Evolutionary conservation across 2,329 filamentous ascomycete genomes (phyloP), one percentile per base, ranked within the genome.

Genomic region (Alternaria atra): DNA sequence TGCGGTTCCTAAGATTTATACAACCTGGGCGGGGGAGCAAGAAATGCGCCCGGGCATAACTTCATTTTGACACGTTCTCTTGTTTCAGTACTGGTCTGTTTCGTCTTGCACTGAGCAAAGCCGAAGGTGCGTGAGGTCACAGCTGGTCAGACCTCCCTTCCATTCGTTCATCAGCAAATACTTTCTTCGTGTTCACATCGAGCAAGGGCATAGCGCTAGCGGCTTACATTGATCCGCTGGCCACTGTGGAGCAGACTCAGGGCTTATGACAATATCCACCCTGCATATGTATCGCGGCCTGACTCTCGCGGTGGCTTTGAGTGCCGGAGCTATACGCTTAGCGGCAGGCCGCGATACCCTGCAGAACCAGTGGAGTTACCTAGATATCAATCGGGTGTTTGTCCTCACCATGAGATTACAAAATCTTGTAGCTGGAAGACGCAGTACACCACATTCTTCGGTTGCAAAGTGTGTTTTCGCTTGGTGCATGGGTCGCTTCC

Each of bases 121-220:
- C 39, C 25, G 37, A 51, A 37, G 44, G 27, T 25, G 46, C 46
- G 32, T n/a, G 44, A 37, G 40, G 52, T 51, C 27, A 30, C 37
- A 30, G 25, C 52, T 44, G 46, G 17, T 44, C 17, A 55, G 57
- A 52, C 57, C 42, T 30, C 32, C 57, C 52, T 44, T 40, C 39
- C 44, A 47, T 17, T 50, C 40, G 17, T 15, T 35, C 46, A 29
- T 35, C 46, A 48, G 46, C 46, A 50, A 37, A 35, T 27, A 25
- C 32, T 50, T 23, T 50, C 34, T 35, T 12, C 15, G 32, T 48
- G 15, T 25, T 17, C 20, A 35, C 20, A 15, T 50, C 30, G 3
- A 50, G 13, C 46, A 50, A 34, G 20, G 46, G 20, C 34, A 37
- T 37, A 6, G 20, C 32, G 32, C 46, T 37, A 37, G 34, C 32